Base-by-base conservation (phyloP, 1,284 basidiomycete genomes). In the Athelia sp. region DNA sequence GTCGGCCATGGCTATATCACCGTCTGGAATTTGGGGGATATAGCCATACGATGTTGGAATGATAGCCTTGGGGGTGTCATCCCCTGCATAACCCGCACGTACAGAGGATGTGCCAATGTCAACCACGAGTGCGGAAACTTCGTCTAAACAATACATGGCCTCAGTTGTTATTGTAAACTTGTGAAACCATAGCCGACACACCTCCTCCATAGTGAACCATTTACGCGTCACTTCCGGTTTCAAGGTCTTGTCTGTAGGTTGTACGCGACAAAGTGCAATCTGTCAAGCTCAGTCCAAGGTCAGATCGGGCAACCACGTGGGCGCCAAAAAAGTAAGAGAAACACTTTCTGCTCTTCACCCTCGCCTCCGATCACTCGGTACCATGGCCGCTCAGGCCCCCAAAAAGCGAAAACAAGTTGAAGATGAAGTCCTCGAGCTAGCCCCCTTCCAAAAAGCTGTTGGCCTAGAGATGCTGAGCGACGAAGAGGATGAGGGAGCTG, bases 31-130 rank as follows among this genome's bases (percentile, higher is more conserved):
- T 58, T 60, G 67, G 54, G 64, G 78, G 58, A 60, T 78, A 68
- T 87, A 95, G 21, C 93, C 95, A 68, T 93, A 98, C 49, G 84
- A 80, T 1, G 94, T 90, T 1, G 97, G 91, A 52, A 97, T 82
- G 53, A 98, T 84, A 22, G 90, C 87, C 67, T 94, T 93, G 24
- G 97, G 97, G 14, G 90, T 84, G 64, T 99, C 97, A 68, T 99
- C 96, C 46, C 97, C 97, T 15, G 97, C 96, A 67, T 96, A 97
- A 44, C 97, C 97, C 19, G 92, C 93, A 62, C 96, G 87, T 52
- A 94, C 75, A 17, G 92, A 88, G 44, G 90, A 89, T 34, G 90
- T 79, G 44, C 97, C 97, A 62, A 98, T 89, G 72, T 99, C 97
- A 49, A 99, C 73, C 34, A 99, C 97, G 49, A 99, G 75, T 19